Evolutionary conservation across 805 yeast species (phyloP).

Genomic region (Metschnikowia borealis): DNA sequence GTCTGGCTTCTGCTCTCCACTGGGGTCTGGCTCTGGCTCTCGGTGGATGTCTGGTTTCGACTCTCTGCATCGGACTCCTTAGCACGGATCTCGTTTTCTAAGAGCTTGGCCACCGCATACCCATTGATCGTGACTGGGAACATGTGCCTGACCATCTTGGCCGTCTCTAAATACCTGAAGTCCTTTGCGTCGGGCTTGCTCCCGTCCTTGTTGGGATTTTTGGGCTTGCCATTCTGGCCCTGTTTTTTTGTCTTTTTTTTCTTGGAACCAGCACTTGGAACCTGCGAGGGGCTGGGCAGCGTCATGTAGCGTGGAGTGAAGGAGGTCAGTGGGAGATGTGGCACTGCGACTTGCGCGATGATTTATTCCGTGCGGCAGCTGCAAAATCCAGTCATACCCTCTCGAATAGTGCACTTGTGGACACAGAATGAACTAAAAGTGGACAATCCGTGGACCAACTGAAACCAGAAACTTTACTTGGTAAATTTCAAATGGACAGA

Average conservation of each 20-base stretch:
- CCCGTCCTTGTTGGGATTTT: neutral
- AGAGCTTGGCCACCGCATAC: slow-evolving; percentile 15
- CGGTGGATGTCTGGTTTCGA: neutral
- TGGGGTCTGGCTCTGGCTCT: neutral
- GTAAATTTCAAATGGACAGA: too few species aligned
- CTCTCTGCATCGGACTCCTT: neutral
- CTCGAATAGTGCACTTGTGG: neutral
- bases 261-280: neutral
- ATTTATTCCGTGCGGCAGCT: neutral
- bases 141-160: slow-evolving; percentile 28
- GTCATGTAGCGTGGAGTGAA: neutral
- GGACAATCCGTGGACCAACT: too few species aligned
- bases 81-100: slow-evolving; percentile 5
- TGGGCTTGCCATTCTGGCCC: slow-evolving; percentile 8
- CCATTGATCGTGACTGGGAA: slow-evolving; percentile 40
- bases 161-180: slow-evolving; percentile 27
- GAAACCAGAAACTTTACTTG: too few species aligned
- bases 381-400: neutral
- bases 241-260: neutral
- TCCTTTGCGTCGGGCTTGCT: slow-evolving; percentile 12
- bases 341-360: neutral
- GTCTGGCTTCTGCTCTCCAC: neutral
- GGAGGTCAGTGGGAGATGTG: neutral
- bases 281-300: neutral
- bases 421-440: neutral